Evolutionary conservation across 2,329 filamentous ascomycete species (phyloP).

Genomic region (Cordyceps javanica): DNA sequence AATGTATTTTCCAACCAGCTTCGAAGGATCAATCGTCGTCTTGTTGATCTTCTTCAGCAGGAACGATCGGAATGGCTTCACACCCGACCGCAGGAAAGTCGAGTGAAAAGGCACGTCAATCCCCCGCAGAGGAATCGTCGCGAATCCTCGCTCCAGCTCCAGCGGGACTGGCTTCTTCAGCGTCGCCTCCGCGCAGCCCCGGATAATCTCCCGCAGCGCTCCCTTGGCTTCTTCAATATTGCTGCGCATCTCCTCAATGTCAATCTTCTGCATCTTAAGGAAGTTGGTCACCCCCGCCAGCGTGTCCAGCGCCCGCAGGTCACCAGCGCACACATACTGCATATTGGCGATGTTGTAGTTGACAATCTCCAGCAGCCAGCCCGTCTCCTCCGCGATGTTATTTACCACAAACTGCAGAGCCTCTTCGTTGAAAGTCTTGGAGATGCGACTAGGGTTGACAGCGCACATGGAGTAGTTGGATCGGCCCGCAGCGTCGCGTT

Average conservation of each 20-base stretch:
- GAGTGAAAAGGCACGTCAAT: constrained; percentile 99
- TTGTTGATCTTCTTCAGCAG: constrained; percentile 99
- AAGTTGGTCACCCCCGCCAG: constrained; percentile 83
- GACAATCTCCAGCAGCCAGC: constrained; percentile 97
- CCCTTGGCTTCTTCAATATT: constrained; percentile 87
- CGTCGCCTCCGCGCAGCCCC: constrained; percentile 79
- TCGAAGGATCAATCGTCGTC: constrained; percentile 94
- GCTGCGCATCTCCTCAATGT: constrained; percentile 88
- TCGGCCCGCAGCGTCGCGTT: constrained; percentile 85
- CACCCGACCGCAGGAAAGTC: constrained; percentile 93
- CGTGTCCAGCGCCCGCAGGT: constrained; percentile 65
- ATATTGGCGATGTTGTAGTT: constrained; percentile 83
- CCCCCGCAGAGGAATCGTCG: constrained; percentile 91
- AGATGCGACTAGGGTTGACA: constrained; percentile 96
- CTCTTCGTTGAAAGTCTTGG: constrained; percentile 97
- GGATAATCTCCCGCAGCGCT: constrained; percentile 86
- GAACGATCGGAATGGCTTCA: constrained; percentile 98
- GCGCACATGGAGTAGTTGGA: constrained; percentile 99
- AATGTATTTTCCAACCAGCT: constrained; percentile 97
- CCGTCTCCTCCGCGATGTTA: constrained; percentile 88
- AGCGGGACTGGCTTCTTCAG: constrained; percentile 82
- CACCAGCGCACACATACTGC: constrained; percentile 68
- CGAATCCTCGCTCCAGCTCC: constrained; percentile 88
- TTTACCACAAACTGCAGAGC: constrained; percentile 94
- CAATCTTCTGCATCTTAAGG: constrained; percentile 93